These are phyloP conservation scores for Pseudonitzschia multistriata DNA, from an alignment of 108 stramenopile genomes.

Conservation along the genomic window DNA sequence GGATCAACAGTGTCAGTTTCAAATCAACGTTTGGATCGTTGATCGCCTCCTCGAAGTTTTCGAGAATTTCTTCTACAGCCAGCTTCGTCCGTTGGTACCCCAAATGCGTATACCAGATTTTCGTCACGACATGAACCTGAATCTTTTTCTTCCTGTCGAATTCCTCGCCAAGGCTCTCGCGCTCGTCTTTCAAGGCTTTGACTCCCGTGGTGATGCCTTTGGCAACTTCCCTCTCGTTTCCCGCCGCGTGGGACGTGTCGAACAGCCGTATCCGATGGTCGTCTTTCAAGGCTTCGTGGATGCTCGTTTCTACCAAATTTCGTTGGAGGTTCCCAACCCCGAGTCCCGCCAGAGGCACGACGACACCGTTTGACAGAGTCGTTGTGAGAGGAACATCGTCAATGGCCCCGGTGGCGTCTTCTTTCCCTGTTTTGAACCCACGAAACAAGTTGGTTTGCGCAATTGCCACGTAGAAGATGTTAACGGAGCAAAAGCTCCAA, in stretches of 20 bases:
- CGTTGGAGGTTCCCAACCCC: constrained; percentile 72
- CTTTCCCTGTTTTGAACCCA: constrained; percentile 12
- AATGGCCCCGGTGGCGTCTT: constrained; percentile 20
- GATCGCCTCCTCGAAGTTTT: constrained; percentile 22
- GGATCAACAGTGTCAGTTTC: constrained; percentile 44
- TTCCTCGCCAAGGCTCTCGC: background rate
- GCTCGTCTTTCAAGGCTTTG: constrained; percentile 12
- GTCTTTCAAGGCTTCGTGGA: constrained; percentile 20
- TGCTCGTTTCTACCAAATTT: constrained; percentile 34
- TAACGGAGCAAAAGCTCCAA: background rate
- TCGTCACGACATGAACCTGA: constrained; percentile 74
- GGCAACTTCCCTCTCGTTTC: constrained; percentile 58
- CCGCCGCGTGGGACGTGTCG: constrained; percentile 63
- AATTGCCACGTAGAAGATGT: background rate
- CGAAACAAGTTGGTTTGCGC: constrained; percentile 25
- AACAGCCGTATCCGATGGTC: constrained; percentile 44
- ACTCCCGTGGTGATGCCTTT: constrained; percentile 43
- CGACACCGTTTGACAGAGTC: constrained; percentile 34
- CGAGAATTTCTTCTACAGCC: constrained; percentile 47
- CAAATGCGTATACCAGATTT: constrained; percentile 85
- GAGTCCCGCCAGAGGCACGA: constrained; percentile 68
- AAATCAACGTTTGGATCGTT: constrained; percentile 26
- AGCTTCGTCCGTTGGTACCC: constrained; percentile 77
- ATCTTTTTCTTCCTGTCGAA: background rate
- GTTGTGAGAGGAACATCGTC: constrained; percentile 28